Base-by-base conservation (phyloP, 2,329 filamentous ascomycete species). In the Daldinia sp. region DNA sequence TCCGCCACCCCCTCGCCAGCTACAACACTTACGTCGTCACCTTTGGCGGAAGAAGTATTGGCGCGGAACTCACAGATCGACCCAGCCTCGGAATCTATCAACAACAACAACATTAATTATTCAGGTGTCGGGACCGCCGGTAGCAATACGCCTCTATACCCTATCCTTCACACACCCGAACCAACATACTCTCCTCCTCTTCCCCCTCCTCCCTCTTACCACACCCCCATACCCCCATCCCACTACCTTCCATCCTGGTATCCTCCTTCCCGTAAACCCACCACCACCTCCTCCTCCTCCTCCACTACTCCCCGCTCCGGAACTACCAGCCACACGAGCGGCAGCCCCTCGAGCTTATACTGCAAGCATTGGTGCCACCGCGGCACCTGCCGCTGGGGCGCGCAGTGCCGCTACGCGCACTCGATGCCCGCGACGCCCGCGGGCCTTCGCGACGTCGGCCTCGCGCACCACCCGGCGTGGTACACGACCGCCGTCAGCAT, bases 321-420 rank as follows among this genome's bases (percentile, higher is more conserved):
- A 48, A 46, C 18, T 60, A 55, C 28, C 53, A 55, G 20, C 58
- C 28, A 20, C 48, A 53, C 7, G 59, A 46, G 23, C 41, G 23
- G 26, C 48, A 51, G 35, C 58, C 33, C 20, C 51, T 61, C 33
- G n/a, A 50, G 53, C 33, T 64, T 64, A 28, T 75, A 77, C 74
- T 86, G 85, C 74, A 80, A 81, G 12, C 78, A 83, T 74, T 88
- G 84, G 84, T 86, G 84, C 74, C 79, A 79, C 58, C 77, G 81
- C 44, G 85, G 85, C 6, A 79, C 75, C 12, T 88, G 86, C 75
- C 81, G 78, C 71, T 86, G 79, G 77, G 82, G 81, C 3, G 56
- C 64, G 6, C 69, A 75, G 7, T 88, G 86, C 75, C 78, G 79
- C 3, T 84, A 80, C 74, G 70, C 73, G 53, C 86, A 88, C 74